Evolutionary conservation across 805 yeast genomes (phyloP).

Genomic region (Tetrapisispora fleetii): DNA sequence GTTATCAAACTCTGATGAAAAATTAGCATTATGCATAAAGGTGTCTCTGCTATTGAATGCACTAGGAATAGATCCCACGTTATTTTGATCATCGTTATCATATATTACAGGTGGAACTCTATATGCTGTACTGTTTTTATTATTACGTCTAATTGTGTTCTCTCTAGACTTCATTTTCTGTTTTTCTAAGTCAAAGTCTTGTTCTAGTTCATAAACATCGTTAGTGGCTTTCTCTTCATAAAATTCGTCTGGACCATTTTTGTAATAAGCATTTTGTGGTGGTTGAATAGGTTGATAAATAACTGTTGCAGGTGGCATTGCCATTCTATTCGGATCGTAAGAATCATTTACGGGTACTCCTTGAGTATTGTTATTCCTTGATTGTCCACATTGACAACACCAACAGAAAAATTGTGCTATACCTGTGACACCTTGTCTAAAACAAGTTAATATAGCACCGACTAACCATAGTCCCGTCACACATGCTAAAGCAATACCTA

Average conservation of each 20-base stretch:
- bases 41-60: constrained; percentile 1
- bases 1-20: not conserved
- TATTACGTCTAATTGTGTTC: constrained; percentile 1
- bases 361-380: constrained; percentile 1
- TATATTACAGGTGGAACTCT: not conserved
- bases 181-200: constrained; percentile 26
- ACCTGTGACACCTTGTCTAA: constrained; percentile 48
- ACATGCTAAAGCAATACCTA: constrained; percentile 52
- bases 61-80: not conserved
- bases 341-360: constrained; percentile 10
- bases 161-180: constrained; percentile 13
- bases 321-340: constrained; percentile 2
- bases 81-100: not conserved
- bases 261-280: constrained; percentile 18
- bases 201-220: constrained; percentile 24
- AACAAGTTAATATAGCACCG: constrained; percentile 44
- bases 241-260: constrained; percentile 6
- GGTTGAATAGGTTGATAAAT: constrained; percentile 25
- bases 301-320: constrained; percentile 18
- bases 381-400: constrained; percentile 32
- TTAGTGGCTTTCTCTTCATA: constrained; percentile 14
- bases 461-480: constrained; percentile 48
- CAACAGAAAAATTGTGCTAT: constrained; percentile 43
- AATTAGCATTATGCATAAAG: not conserved
- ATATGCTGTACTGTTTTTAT: too few species aligned